Conservation (phyloP, 2,329 filamentous ascomycete species). For the Diplodia intermedia region DNA sequence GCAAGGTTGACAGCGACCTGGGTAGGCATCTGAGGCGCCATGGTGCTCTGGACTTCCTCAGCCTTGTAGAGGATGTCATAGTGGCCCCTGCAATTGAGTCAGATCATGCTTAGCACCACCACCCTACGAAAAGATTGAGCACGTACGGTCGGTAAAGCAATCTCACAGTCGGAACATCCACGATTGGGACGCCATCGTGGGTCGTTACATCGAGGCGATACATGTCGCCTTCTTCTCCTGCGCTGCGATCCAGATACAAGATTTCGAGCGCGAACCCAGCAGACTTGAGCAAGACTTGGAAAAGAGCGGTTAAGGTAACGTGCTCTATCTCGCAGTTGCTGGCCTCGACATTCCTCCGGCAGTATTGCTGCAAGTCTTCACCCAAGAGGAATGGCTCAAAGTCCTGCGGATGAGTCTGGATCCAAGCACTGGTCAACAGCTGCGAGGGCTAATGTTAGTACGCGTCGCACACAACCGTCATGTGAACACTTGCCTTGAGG, state of each 20-base stretch:
- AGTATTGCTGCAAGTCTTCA: constrained; percentile 70
- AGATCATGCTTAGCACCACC: constrained; percentile 34
- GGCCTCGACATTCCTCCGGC: constrained; percentile 73
- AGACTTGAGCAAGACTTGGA: constrained; percentile 79
- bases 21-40: constrained; percentile 43
- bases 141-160: constrained; percentile 71
- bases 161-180: constrained; percentile 67
- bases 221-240: constrained; percentile 76
- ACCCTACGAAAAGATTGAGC: neutral
- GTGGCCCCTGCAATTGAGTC: constrained; percentile 66
- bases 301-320: constrained; percentile 78
- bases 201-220: constrained; percentile 65
- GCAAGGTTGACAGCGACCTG: constrained; percentile 40
- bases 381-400: constrained; percentile 74
- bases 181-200: constrained; percentile 53
- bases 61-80: constrained; percentile 91
- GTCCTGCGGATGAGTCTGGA: constrained; percentile 73
- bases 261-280: constrained; percentile 83
- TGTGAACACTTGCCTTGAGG: constrained; percentile 60
- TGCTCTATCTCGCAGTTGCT: constrained; percentile 87
- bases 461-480: constrained; percentile 27
- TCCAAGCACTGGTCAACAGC: constrained; percentile 82
- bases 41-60: constrained; percentile 54
- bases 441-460: constrained; percentile 50
- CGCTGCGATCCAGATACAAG: constrained; percentile 86